Evolutionary conservation across 2,329 filamentous ascomycete genomes (phyloP).

Genomic region (Fusarium ambrosium): DNA sequence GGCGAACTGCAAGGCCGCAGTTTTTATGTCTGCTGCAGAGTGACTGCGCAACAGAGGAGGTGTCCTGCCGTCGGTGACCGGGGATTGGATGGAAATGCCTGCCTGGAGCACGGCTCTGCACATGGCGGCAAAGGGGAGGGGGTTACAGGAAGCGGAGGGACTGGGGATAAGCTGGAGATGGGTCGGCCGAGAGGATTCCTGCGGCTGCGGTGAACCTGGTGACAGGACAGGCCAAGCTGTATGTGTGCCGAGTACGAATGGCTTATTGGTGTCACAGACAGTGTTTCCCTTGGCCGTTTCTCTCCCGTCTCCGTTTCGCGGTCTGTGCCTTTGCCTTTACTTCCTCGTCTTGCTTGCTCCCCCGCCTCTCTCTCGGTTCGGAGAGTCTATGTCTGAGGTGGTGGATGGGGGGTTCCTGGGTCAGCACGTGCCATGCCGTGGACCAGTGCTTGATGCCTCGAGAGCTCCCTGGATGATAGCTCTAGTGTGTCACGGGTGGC

Average conservation of each 20-base stretch:
- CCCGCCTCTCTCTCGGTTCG: constrained; percentile 31
- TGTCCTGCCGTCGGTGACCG: constrained; percentile 14
- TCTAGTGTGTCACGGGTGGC: constrained; percentile 18
- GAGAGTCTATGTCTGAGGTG: constrained; percentile 26
- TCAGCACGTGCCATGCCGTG: constrained; percentile 39
- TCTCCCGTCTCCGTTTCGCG: constrained; percentile 10
- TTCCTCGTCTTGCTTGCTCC: not conserved
- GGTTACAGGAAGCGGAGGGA: constrained; percentile 22
- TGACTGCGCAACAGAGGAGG: not conserved
- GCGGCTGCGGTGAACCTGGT: constrained; percentile 32
- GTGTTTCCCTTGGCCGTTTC: constrained; percentile 23
- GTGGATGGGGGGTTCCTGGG: constrained; percentile 33
- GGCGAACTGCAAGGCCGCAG: not conserved
- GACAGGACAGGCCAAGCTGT: constrained; percentile 17
- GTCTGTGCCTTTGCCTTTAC: not conserved
- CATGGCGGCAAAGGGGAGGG: constrained; percentile 18
- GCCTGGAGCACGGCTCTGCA: constrained; percentile 13
- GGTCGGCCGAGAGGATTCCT: constrained; percentile 39
- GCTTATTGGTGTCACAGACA: constrained; percentile 5
- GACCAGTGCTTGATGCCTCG: constrained; percentile 23
- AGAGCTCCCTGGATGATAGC: constrained; percentile 5
- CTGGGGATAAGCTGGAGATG: constrained; percentile 35
- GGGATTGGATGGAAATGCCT: constrained; percentile 44
- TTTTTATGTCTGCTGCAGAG: not conserved
- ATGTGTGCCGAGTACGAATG: constrained; percentile 17